Base-by-base conservation (phyloP, 2,329 filamentous ascomycete species). In the Fusarium keratoplasticum region DNA sequence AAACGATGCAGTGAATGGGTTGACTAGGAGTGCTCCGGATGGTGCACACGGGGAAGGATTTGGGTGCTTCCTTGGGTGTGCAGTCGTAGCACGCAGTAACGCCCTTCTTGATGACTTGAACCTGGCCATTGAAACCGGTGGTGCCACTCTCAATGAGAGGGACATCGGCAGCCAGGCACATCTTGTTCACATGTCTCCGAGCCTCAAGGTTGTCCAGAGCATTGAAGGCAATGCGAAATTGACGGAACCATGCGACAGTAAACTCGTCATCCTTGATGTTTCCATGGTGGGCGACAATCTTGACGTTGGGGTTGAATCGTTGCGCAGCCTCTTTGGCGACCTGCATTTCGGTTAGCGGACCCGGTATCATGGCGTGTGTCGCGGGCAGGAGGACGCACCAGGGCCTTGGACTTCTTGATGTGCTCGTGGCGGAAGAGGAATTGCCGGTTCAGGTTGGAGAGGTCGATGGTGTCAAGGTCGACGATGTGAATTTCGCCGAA, bases 1-100 rank as follows among this genome's bases (percentile, higher is more conserved):
- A 99, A 3, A 99, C 96, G 71, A 99, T 99, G 85, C 96, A 98
- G 84, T 99, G 96, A 50, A 99, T 98, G 1, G 96, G 94, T 79
- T 98, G 96, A 74, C 94, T 97, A 0, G 96, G 96, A 0, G 95
- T 99, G 82, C 95, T 98, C 81, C 96, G 91, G 78, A 99, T 98
- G 2, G 96, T 99, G 85, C 96, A 99, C 47, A 98, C 95, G 2
- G 96, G 95, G 80, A 97, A 98, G 2, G 93, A 93, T 82, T 98
- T 98, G 7, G 96, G 96, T 2, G 93, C 91, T 70, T 96, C 93
- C 83, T 99, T 99, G 3, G 91, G 89, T 16, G 91, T 93, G 85
- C 96, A 99, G 81, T 99, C 96, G 82, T 99, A 99, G 85, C 96
- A 99, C 78, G 97, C 96, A 2, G 96, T 98, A 69, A 92, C 86